These are phyloP conservation scores for Grosmannia clavigera DNA, from an alignment of 2,329 filamentous ascomycete genomes.

Conservation along the genomic window DNA sequence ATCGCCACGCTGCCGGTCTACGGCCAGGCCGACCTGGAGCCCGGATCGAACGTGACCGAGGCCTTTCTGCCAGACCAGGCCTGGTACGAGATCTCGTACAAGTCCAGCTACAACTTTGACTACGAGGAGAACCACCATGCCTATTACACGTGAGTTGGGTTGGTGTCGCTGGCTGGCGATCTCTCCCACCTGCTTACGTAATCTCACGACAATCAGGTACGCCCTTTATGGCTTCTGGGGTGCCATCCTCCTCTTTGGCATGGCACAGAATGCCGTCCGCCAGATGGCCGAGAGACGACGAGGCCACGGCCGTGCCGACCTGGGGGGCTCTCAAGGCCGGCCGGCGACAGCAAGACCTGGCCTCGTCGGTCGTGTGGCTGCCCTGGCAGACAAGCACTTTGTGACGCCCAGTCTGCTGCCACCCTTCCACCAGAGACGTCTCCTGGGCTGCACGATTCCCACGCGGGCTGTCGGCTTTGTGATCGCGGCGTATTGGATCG, in stretches of 20 bases:
- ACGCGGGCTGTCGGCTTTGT: slow-evolving; percentile 12
- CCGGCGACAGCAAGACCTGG: not conserved
- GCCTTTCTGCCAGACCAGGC: slow-evolving; percentile 4
- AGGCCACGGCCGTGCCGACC: slow-evolving; percentile 5
- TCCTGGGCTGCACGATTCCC: slow-evolving; percentile 13
- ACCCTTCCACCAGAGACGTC: slow-evolving; percentile 7
- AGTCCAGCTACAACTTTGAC: not conserved
- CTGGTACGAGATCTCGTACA: not conserved
- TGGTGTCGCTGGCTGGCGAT: no score
- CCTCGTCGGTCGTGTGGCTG: not conserved
- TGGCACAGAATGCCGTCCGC: slow-evolving; percentile 4
- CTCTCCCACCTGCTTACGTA: not conserved
- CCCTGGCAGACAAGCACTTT: slow-evolving; percentile 8
- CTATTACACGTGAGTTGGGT: slow-evolving; percentile 6
- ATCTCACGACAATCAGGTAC: not conserved
- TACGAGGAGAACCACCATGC: not conserved
- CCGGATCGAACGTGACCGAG: not conserved
- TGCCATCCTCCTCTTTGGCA: slow-evolving; percentile 8
- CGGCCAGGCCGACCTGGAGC: not conserved
- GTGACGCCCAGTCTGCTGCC: slow-evolving; percentile 8
- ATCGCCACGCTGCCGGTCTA: slow-evolving; percentile 6
- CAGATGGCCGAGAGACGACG: slow-evolving; percentile 4
- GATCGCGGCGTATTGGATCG: slow-evolving; percentile 9
- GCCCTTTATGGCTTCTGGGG: slow-evolving; percentile 11
- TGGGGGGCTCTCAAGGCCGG: not conserved